phyloP scores from a whole-genome alignment of 139 green algal species.

The Closterium sp. region DNA sequence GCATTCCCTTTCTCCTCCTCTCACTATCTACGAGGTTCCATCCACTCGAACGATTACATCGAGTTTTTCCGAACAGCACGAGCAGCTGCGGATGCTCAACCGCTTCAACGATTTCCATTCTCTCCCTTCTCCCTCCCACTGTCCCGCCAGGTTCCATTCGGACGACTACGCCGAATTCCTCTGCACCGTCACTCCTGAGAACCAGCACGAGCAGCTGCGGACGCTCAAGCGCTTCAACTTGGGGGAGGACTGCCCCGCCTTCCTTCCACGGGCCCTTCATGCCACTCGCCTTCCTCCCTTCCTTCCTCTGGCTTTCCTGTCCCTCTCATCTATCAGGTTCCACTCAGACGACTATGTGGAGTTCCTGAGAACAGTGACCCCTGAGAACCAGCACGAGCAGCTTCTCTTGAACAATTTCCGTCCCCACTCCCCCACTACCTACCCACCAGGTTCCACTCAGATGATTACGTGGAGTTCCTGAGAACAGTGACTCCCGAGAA shows the following conservation, averaged over 20 bases:
- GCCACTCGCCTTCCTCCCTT: conserved; percentile 54
- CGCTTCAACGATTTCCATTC: conserved; percentile 84
- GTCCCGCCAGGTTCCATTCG: conserved; percentile 72
- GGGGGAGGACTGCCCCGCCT: conserved; percentile 93
- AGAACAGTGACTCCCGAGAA: conserved; percentile 86
- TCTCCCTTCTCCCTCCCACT: neutral
- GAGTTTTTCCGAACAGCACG: conserved; percentile 83
- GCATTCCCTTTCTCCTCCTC: too few relatives aligned
- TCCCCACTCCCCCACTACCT: neutral
- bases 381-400: conserved; percentile 82
- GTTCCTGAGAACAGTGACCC: conserved; percentile 84
- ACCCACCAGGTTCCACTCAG: conserved; percentile 71
- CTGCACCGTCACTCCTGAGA: conserved; percentile 83
- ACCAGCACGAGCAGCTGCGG: conserved; percentile 86
- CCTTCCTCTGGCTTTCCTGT: neutral
- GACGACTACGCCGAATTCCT: conserved; percentile 91
- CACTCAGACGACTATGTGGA: conserved; percentile 80
- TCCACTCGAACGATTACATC: conserved; percentile 91
- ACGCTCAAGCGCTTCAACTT: conserved; percentile 97
- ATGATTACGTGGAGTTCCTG: conserved; percentile 92
- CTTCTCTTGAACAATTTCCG: neutral
- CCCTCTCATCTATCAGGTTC: neutral
- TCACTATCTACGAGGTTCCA: conserved; percentile 69
- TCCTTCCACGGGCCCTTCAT: too few relatives aligned
- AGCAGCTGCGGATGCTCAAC: conserved; percentile 87